Evolutionary conservation across 1,284 basidiomycete species (phyloP).

Genomic region (Trametes pubescens): DNA sequence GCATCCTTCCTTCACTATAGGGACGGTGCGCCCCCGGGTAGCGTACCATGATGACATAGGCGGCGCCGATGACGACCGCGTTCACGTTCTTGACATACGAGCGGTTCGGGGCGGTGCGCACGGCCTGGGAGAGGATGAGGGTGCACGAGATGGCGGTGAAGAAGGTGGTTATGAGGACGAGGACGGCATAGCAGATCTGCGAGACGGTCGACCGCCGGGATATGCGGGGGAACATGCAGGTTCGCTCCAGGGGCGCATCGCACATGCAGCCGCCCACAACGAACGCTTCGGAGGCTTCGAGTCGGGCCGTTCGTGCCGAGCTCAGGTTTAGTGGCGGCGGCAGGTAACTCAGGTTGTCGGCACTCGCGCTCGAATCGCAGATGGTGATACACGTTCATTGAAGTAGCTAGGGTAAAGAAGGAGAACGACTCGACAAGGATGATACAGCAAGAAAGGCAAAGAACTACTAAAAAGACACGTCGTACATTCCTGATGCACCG

Average conservation of each 20-base stretch:
- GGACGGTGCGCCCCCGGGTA: not conserved
- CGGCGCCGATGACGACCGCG: conserved; percentile 67
- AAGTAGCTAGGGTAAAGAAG: conserved; percentile 10
- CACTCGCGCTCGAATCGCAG: too few relatives aligned
- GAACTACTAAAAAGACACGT: conserved; percentile 21
- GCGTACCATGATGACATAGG: conserved; percentile 72
- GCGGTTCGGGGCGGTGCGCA: conserved; percentile 61
- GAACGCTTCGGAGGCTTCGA: too few relatives aligned
- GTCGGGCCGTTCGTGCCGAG: not conserved
- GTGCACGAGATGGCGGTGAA: conserved; percentile 68
- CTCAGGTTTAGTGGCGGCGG: not conserved
- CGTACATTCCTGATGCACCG: conserved; percentile 38
- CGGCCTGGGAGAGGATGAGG: conserved; percentile 72
- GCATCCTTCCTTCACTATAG: too few relatives aligned
- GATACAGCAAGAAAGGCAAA: conserved; percentile 29
- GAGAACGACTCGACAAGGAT: conserved; percentile 26
- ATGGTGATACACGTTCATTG: conserved; percentile 19
- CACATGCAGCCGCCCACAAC: not conserved
- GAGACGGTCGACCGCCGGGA: conserved; percentile 41
- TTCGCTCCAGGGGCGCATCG: conserved; percentile 18
- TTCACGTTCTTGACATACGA: conserved; percentile 70
- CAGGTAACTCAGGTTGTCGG: too few relatives aligned
- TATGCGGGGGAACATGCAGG: conserved; percentile 39
- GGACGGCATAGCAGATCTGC: conserved; percentile 52
- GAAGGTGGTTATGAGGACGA: conserved; percentile 63